Evolutionary conservation across 805 yeast genomes (phyloP), one percentile per base, ranked within the genome.

Genomic region (Helenozyma baotianmanensis): DNA sequence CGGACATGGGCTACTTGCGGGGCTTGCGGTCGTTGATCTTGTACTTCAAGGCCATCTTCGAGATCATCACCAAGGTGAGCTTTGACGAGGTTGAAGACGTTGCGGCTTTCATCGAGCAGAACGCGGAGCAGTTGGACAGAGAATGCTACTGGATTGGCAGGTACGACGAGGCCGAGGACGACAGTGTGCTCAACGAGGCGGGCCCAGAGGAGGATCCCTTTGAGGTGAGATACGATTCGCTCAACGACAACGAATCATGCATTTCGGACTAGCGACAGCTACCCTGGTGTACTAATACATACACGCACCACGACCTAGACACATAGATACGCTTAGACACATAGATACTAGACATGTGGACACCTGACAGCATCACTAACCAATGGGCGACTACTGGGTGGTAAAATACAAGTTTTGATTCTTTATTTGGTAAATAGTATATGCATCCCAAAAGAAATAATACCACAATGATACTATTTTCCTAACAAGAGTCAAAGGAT

Each of bases 1-100:
- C 86, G 2, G 99, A 92, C 58, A 53, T 60, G 41, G 99, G 99
- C 1, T 92, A 87, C 54, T 59, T 88, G 25, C 71, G 90, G 32
- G 99, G 99, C 0, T 56, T 92, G 23, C 59, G 64, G 21, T 77
- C 92, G n/a, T 66, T 94, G 28, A 70, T 70, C n/a, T 70, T 68
- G 35, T 86, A 86, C 53, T 78, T 87, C 50, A 64, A 68, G 45
- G 44, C 62, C 15, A 75, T 87, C 43, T 85, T 82, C 62, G 52
- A 60, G 27, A 65, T 71, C 25, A 56, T 82, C 25, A 70, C 83
- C 0, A 76, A 45, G 14, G 33, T 23, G 21, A 21, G 18, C n/a
- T 36, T 35, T 29, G 41, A 33, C 7, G 50, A 50, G 18, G 56
- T 12, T 19, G 33, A 14, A 17, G 25, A 30, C 33, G 26, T 27